Conservation (phyloP, 2,329 filamentous ascomycete species). For the Sphaceloma murrayae region DNA sequence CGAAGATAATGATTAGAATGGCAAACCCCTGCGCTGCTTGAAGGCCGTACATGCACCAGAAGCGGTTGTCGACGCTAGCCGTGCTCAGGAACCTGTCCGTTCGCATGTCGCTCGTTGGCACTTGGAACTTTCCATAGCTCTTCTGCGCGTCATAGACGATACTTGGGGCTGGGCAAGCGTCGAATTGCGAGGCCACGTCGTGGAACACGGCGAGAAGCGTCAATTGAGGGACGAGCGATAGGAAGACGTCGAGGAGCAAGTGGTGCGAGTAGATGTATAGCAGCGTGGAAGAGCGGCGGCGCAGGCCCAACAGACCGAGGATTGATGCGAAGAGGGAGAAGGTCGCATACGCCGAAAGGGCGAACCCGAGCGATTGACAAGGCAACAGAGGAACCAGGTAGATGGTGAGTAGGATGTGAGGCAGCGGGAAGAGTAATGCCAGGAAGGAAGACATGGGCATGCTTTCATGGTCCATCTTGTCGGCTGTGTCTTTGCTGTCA, state of each 20-base stretch:
- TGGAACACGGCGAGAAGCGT: conserved; percentile 19
- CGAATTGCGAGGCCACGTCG: conserved; percentile 16
- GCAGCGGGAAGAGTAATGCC: background rate
- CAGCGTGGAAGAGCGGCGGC: conserved; percentile 14
- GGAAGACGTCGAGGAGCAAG: conserved; percentile 19
- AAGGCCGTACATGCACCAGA: conserved; percentile 14
- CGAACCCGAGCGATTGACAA: conserved; percentile 1
- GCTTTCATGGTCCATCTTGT: background rate
- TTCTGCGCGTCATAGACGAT: background rate
- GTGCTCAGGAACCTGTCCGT: conserved; percentile 4
- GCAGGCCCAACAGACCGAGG: conserved; percentile 38
- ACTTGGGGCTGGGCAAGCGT: background rate
- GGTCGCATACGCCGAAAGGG: conserved; percentile 8
- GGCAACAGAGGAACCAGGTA: conserved; percentile 7
- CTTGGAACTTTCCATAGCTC: conserved; percentile 10
- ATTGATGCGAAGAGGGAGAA: conserved; percentile 6
- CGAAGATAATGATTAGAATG: conserved; percentile 30
- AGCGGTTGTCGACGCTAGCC: background rate
- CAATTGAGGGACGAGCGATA: conserved; percentile 19
- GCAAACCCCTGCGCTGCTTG: conserved; percentile 29
- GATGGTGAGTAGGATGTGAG: conserved; percentile 6
- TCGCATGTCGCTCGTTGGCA: conserved; percentile 4
- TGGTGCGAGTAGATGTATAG: conserved; percentile 20
- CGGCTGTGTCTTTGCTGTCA: too few species aligned
- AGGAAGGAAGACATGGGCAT: conserved; percentile 1